Evolutionary conservation across 768 basidiomycete genomes (phyloP), one percentile per base, ranked within the genome.

Genomic region (Lactifluus pinguis): DNA sequence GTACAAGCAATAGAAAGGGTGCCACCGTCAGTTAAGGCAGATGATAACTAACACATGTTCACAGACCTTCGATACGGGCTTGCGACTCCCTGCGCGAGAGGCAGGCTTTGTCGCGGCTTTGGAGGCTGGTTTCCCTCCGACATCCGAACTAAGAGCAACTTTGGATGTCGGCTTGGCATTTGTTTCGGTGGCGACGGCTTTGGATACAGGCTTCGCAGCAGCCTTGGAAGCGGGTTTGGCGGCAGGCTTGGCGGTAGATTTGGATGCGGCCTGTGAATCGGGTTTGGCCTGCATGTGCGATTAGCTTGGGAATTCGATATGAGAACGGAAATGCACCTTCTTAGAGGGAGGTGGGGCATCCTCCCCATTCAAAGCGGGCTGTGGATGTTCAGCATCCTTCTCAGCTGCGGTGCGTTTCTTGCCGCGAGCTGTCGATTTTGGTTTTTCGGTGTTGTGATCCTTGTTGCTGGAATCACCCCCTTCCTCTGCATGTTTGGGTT

Each of bases 291-390:
- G 42, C 9, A 6, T 49, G 17, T 56, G 25, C 38, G 41, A 47
- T 36, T 56, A 53, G 39, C 38, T 21, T 39, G 29, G 49, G 51
- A 13, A 47, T 36, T 30, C n/a, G 17, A 44, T 7, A 59, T 57
- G 66, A 60, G 68, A 61, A 17, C 29, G 6, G 17, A 8, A n/a
- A 62, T 67, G 45, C 50, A 83, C 87, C 79, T 83, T 87, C 75
- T 89, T 88, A 6, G 83, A 75, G 0, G 85, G 76, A 39, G 86
- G 86, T 54, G 75, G 73, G 30, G 73, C 76, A 41, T 73, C 77
- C 6, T 71, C 73, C 42, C 71, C 73, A 53, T 72, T 71, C 58
- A 65, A 54, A 42, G 60, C 70, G 34, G 79, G 76, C 1, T 79
- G 75, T 10, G 69, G 71, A 34, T 74, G 69, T 51, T 76, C 77